These are phyloP conservation scores for Mariannaea elegans DNA, from an alignment of 2,329 filamentous ascomycete genomes.

Conservation along the genomic window DNA sequence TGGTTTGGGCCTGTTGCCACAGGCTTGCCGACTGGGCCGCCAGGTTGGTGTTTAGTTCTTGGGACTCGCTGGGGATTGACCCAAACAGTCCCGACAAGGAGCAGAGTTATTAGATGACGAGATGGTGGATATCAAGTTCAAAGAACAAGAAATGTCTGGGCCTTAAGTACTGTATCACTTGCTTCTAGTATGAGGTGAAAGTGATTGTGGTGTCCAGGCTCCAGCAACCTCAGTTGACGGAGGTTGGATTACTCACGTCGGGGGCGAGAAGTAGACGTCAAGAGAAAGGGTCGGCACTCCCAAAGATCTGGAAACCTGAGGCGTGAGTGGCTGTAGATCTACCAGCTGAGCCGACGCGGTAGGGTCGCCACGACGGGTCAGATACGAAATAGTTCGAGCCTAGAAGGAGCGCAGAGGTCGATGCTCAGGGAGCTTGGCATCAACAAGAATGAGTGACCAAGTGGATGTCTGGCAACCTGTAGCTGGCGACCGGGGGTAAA, in stretches of 20 bases:
- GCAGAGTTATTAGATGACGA: conserved; percentile 16
- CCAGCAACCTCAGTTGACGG: conserved; percentile 17
- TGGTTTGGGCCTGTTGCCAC: conserved; percentile 47
- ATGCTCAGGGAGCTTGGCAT: conserved; percentile 29
- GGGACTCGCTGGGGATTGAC: conserved; percentile 45
- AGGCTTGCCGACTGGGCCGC: conserved; percentile 44
- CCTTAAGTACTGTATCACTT: neutral
- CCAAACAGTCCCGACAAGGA: conserved; percentile 47
- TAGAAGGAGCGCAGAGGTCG: conserved; percentile 20
- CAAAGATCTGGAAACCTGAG: conserved; percentile 26
- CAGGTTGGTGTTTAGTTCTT: conserved; percentile 42
- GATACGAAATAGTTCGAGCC: conserved; percentile 21
- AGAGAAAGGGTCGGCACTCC: conserved; percentile 17
- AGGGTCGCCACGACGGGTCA: conserved; percentile 23
- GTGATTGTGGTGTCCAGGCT: conserved; percentile 8
- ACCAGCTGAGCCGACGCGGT: conserved; percentile 24
- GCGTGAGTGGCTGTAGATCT: conserved; percentile 27
- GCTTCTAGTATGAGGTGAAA: conserved; percentile 4
- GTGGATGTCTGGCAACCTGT: conserved; percentile 27
- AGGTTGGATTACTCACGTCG: conserved; percentile 16
- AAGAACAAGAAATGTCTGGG: conserved; percentile 5
- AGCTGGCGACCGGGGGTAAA: conserved; percentile 34
- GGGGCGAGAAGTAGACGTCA: conserved; percentile 18
- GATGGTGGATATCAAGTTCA: conserved; percentile 9
- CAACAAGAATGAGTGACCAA: conserved; percentile 30